These are phyloP conservation scores for Maudiozyma saulgeensis DNA, from an alignment of 805 yeast genomes.

Conservation along the genomic window DNA sequence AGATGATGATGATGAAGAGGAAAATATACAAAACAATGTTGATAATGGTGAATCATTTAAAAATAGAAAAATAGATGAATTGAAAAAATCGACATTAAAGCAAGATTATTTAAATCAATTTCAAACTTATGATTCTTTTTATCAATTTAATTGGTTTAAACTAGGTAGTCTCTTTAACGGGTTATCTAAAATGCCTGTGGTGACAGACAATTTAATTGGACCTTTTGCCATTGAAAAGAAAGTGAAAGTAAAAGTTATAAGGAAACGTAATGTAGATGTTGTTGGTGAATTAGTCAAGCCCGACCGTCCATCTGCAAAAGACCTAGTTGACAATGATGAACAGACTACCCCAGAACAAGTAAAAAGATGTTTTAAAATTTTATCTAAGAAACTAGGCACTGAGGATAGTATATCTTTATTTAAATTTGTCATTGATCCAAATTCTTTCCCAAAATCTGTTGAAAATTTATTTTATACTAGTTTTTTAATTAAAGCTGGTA, in stretches of 20 bases:
- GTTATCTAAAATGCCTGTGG: constrained; percentile 38
- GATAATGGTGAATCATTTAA: neutral
- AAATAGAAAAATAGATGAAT: constrained; percentile 5
- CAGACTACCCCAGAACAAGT: constrained; percentile 62
- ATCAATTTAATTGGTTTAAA: constrained; percentile 47
- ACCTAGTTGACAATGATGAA: constrained; percentile 44
- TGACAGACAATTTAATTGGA: constrained; percentile 58
- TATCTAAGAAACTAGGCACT: constrained; percentile 28
- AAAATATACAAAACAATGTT: neutral
- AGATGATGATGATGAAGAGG: constrained; percentile 9
- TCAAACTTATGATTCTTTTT: constrained; percentile 29
- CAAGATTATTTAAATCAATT: constrained; percentile 19
- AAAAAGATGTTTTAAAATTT: constrained; percentile 38
- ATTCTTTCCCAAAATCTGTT: constrained; percentile 65
- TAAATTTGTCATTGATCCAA: constrained; percentile 63
- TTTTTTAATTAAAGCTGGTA: constrained; percentile 69
- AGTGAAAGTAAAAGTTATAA: constrained; percentile 24
- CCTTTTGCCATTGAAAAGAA: constrained; percentile 57
- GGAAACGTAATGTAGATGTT: constrained; percentile 37
- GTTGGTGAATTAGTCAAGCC: constrained; percentile 21
- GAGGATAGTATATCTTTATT: constrained; percentile 44
- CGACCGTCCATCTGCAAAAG: constrained; percentile 21
- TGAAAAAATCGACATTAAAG: constrained; percentile 10
- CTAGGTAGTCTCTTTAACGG: constrained; percentile 45
- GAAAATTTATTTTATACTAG: constrained; percentile 81